Conservation (phyloP, 1,284 basidiomycete species). For the Ustilago hordei region DNA sequence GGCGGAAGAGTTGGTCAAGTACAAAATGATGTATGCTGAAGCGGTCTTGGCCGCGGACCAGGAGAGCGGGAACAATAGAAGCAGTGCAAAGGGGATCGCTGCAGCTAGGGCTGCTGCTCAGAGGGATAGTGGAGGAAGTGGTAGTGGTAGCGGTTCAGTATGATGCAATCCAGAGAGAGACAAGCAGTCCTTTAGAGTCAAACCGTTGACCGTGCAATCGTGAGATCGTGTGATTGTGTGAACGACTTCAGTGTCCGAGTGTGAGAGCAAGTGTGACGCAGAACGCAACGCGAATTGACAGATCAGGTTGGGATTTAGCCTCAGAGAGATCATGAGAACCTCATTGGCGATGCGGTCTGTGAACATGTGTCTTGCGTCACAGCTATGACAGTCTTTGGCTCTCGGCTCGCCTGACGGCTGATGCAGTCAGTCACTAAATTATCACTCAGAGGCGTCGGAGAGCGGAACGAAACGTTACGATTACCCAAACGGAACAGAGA, state of each 20-base stretch:
- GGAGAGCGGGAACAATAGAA: constrained; percentile 32
- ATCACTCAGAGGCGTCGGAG: neutral
- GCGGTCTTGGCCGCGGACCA: constrained; percentile 53
- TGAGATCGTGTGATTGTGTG: too few species aligned
- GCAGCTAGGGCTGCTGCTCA: neutral
- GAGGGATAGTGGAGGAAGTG: constrained; percentile 21
- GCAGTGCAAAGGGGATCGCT: constrained; percentile 16
- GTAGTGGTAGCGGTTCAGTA: constrained; percentile 8
- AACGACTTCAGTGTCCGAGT: neutral
- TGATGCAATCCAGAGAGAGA: neutral
- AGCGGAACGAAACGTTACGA: constrained; percentile 9
- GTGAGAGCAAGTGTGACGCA: neutral
- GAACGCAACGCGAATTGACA: too few species aligned
- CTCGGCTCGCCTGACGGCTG: neutral
- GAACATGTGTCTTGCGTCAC: too few species aligned
- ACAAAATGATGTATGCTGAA: constrained; percentile 67
- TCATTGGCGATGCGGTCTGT: too few species aligned
- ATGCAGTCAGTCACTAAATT: neutral
- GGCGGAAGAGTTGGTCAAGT: constrained; percentile 65
- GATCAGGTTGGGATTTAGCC: too few species aligned
- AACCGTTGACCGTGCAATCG: neutral
- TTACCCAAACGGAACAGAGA: constrained; percentile 11
- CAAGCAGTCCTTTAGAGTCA: neutral
- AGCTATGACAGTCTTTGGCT: too few species aligned
- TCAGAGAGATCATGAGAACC: too few species aligned